phyloP scores from a whole-genome alignment of 2,329 filamentous ascomycete genomes.

The Colletotrichum magnum region DNA sequence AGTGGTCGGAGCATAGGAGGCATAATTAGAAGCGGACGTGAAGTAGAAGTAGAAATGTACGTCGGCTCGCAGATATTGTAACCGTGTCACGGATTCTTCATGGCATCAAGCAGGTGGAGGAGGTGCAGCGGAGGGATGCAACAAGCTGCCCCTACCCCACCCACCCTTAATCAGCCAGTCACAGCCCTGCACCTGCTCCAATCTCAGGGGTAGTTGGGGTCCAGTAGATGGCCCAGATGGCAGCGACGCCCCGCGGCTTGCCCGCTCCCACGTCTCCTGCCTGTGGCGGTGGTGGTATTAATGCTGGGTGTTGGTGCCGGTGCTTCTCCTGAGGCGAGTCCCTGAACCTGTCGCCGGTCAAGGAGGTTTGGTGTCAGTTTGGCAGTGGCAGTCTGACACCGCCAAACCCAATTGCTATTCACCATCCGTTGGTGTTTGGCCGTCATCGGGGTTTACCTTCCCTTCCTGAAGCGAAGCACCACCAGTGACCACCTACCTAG shows the following conservation, averaged over 20 bases:
- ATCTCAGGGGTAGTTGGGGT: conserved; percentile 38
- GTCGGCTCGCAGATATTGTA: not conserved
- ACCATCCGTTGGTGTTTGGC: too few species aligned
- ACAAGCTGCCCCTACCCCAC: conserved; percentile 11
- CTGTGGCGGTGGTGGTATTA: not conserved
- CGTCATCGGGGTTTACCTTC: too few species aligned
- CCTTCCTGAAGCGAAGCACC: too few species aligned
- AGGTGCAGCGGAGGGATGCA: conserved; percentile 28
- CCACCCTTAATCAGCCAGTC: conserved; percentile 16
- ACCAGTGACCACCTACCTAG: too few species aligned
- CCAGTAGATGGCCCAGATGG: conserved; percentile 6
- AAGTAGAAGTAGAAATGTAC: too few species aligned
- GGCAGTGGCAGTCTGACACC: not conserved
- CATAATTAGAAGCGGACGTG: too few species aligned
- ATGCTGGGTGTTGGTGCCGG: not conserved
- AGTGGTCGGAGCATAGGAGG: too few species aligned
- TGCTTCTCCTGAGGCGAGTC: conserved; percentile 11
- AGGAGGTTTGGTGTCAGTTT: not conserved
- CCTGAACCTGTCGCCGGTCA: conserved; percentile 8
- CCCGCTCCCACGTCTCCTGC: not conserved
- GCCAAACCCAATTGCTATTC: conserved; percentile 8
- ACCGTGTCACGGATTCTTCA: not conserved
- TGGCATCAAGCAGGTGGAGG: conserved; percentile 11
- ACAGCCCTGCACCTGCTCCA: not conserved
- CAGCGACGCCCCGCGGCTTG: not conserved